A percentile compares a stretch with the other conserved stretches of the same genome.
Evolutionary conservation across 2,329 filamentous ascomycete species (phyloP).

Genomic region (Aspergillus quadrilineatus): DNA sequence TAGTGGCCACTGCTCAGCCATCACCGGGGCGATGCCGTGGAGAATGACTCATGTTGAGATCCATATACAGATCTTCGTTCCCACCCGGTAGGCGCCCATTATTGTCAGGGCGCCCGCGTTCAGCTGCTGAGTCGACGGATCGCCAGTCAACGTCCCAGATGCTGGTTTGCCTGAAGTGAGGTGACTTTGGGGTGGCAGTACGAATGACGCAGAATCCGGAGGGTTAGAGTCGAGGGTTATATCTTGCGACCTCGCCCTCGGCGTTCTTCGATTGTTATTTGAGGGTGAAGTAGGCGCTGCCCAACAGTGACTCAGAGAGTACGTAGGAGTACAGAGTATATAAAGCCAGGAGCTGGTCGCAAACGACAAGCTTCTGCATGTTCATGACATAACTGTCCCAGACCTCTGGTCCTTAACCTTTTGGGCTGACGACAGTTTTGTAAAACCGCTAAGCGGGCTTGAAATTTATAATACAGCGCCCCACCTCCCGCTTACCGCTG

Average conservation of each 20-base stretch:
- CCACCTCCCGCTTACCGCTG: constrained; percentile 1
- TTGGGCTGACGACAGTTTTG: no score
- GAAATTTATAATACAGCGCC: background rate
- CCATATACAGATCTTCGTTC: background rate
- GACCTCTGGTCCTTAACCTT: no score
- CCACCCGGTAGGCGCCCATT: constrained; percentile 10
- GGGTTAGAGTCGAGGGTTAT: constrained; percentile 5
- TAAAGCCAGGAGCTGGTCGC: background rate
- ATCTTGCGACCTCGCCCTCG: constrained; percentile 3
- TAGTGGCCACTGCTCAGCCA: constrained; percentile 6
- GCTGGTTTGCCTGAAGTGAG: background rate
- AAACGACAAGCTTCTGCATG: background rate
- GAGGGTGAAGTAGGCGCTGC: background rate
- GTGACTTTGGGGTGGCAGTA: constrained; percentile 6
- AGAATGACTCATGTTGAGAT: constrained; percentile 9
- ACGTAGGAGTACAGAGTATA: constrained; percentile 1
- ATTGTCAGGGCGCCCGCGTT: background rate
- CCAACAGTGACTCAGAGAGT: constrained; percentile 12
- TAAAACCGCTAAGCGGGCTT: no score
- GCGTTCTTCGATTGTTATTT: background rate
- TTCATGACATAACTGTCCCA: background rate
- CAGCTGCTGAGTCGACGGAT: background rate
- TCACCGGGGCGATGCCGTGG: constrained; percentile 3
- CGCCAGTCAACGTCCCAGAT: background rate
- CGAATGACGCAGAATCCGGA: constrained; percentile 5